These are phyloP conservation scores for Marasmius fiardii DNA, from an alignment of 1,284 basidiomycete genomes.

Conservation along the genomic window DNA sequence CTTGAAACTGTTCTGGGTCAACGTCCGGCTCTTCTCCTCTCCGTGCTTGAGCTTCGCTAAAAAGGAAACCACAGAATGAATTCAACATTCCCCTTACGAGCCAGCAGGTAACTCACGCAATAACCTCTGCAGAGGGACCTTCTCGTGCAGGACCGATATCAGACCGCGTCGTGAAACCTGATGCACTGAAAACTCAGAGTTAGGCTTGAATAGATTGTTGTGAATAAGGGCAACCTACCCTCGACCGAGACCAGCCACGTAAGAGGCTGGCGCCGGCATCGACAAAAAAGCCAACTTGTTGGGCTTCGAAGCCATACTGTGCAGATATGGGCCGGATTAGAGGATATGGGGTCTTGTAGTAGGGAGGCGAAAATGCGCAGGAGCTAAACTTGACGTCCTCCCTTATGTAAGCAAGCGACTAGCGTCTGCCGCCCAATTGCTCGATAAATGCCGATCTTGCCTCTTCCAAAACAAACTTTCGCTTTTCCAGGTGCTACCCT, in stretches of 20 bases:
- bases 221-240: slow-evolving; percentile 52
- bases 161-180: slow-evolving; percentile 96
- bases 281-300: slow-evolving; percentile 82
- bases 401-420: too few relatives aligned
- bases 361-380: not conserved
- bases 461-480: too few relatives aligned
- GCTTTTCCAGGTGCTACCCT: too few relatives aligned
- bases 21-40: slow-evolving; percentile 85
- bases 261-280: slow-evolving; percentile 89
- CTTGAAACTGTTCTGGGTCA: slow-evolving; percentile 89
- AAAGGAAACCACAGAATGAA: slow-evolving; percentile 9
- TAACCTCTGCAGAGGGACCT: slow-evolving; percentile 84
- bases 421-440: too few relatives aligned
- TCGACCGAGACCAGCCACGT: slow-evolving; percentile 95
- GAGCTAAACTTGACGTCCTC: too few relatives aligned
- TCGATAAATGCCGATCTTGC: too few relatives aligned
- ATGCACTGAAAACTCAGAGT: slow-evolving; percentile 58
- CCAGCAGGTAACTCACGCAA: slow-evolving; percentile 58
- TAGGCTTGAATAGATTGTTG: slow-evolving; percentile 9
- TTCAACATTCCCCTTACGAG: slow-evolving; percentile 3
- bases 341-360: not conserved
- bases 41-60: slow-evolving; percentile 75
- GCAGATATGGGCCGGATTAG: not conserved
- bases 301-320: slow-evolving; percentile 42
- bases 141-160: slow-evolving; percentile 99